Conservation (phyloP, 2,329 filamentous ascomycete genomes). For the Fusarium cicatricum region DNA sequence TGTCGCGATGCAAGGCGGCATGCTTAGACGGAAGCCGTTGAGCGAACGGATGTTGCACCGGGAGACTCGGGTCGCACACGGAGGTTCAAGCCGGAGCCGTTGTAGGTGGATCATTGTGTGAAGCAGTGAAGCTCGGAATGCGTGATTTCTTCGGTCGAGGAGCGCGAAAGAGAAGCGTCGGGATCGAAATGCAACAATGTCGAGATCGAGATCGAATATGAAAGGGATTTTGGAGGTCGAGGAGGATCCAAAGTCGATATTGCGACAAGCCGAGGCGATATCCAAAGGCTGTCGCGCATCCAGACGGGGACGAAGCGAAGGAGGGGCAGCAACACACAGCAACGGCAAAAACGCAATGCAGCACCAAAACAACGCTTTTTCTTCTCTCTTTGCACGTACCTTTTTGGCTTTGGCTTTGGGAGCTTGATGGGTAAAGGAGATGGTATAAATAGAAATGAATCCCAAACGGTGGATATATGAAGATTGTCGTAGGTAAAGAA, state of each 20-base stretch:
- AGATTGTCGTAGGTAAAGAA: not conserved
- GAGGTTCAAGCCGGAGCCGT: conserved; percentile 13
- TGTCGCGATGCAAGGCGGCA: conserved; percentile 9
- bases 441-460: conserved; percentile 15
- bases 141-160: conserved; percentile 28
- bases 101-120: conserved; percentile 6
- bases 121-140: conserved; percentile 23
- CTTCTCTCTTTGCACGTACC: conserved; percentile 24
- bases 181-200: conserved; percentile 4
- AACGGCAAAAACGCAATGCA: conserved; percentile 31
- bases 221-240: conserved; percentile 6
- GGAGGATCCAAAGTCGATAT: conserved; percentile 1
- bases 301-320: conserved; percentile 18
- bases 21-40: conserved; percentile 13
- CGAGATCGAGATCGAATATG: not conserved
- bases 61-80: conserved; percentile 39
- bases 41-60: conserved; percentile 12
- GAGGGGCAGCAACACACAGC: conserved; percentile 31
- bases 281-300: conserved; percentile 24
- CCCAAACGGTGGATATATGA: conserved; percentile 27
- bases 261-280: conserved; percentile 24
- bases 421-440: conserved; percentile 32
- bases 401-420: conserved; percentile 27
- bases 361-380: conserved; percentile 12
- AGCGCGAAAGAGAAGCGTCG: not conserved